Conservation (phyloP, 1,139 yeast species). For the Candida pseudocylindracea region DNA sequence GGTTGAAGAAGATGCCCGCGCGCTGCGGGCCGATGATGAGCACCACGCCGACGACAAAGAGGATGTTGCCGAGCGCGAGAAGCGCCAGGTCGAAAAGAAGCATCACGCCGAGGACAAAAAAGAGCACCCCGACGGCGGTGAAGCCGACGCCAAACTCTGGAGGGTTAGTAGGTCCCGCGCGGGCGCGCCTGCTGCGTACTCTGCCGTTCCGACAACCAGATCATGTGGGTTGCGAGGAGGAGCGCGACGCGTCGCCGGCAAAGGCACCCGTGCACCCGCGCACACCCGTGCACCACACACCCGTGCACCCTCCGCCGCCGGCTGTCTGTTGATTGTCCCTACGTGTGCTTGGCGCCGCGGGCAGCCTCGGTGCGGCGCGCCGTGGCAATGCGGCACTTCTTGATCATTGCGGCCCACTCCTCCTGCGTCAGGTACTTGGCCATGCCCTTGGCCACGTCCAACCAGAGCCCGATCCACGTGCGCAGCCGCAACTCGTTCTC, state of each 20-base stretch:
- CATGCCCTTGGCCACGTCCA: not conserved
- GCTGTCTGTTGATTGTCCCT: too few relatives aligned
- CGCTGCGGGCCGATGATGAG: constrained; percentile 78
- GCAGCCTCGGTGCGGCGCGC: too few relatives aligned
- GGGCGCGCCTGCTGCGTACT: constrained; percentile 21
- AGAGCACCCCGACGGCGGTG: constrained; percentile 68
- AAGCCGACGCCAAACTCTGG: constrained; percentile 84
- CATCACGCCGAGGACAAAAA: constrained; percentile 63
- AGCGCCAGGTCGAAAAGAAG: constrained; percentile 81
- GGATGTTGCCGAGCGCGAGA: constrained; percentile 69
- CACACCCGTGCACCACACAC: too few relatives aligned
- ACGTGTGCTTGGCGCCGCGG: too few relatives aligned
- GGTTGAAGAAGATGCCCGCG: constrained; percentile 62
- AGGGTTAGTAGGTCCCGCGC: constrained; percentile 4
- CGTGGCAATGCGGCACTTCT: too few relatives aligned
- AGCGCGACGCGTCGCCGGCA: not conserved
- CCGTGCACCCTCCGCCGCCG: too few relatives aligned
- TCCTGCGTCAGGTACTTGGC: not conserved
- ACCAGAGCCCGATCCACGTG: not conserved
- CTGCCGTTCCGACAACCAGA: constrained; percentile 67
- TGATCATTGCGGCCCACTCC: too few relatives aligned
- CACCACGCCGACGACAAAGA: constrained; percentile 65
- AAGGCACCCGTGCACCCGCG: constrained; percentile 2
- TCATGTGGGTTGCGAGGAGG: constrained; percentile 12
- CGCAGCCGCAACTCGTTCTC: not conserved